Evolutionary conservation across 495 filamentous ascomycete genomes (phyloP).

Genomic region (Wilcoxina mikolae): DNA sequence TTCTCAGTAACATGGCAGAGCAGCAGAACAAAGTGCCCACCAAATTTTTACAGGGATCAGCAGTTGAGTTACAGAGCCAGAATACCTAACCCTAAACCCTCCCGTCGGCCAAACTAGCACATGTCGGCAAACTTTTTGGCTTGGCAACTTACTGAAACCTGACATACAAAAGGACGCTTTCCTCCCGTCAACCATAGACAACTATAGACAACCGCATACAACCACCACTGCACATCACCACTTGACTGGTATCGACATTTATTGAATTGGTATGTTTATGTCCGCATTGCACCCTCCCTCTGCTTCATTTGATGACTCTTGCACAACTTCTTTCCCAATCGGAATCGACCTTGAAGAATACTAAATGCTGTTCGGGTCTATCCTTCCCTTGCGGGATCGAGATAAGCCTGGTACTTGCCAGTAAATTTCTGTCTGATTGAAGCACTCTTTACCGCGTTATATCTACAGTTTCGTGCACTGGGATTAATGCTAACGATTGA

Average conservation of each 20-base stretch:
- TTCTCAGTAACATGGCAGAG: too few species aligned
- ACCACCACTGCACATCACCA: too few species aligned
- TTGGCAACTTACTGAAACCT: too few species aligned
- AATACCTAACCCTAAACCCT: too few species aligned
- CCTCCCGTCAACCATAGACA: too few species aligned
- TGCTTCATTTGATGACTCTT: slow-evolving; percentile 24
- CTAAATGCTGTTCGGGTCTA: slow-evolving; percentile 26
- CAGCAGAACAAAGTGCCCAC: too few species aligned
- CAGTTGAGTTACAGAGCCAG: too few species aligned
- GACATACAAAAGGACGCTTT: not conserved
- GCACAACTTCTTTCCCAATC: slow-evolving; percentile 30
- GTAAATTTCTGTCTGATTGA: slow-evolving; percentile 28
- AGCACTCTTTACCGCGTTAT: slow-evolving; percentile 4
- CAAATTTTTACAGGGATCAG: too few species aligned
- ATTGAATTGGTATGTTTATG: slow-evolving; percentile 1
- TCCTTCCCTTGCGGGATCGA: too few species aligned
- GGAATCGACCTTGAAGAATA: slow-evolving; percentile 29
- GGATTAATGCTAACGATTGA: not conserved
- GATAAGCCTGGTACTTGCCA: slow-evolving; percentile 29
- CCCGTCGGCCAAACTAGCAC: not conserved
- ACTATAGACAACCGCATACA: too few species aligned
- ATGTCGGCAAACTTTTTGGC: not conserved
- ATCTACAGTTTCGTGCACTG: not conserved
- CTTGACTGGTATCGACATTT: not conserved
- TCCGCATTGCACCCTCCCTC: not conserved